Conservation (phyloP, 2,329 filamentous ascomycete genomes). For the Dactylonectria macrodidyma region DNA sequence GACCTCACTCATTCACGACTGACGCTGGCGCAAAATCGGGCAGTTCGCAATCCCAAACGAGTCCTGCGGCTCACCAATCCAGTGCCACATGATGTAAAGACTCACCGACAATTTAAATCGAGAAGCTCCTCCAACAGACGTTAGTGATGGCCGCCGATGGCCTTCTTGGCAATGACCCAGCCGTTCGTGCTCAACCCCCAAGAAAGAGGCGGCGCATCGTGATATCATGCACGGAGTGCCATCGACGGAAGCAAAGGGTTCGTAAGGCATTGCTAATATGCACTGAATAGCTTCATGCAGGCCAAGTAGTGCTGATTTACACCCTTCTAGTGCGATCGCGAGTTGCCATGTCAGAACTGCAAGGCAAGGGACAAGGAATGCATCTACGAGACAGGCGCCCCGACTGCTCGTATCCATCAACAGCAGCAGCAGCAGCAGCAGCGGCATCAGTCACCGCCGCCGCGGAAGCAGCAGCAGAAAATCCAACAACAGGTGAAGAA, state of each 20-base stretch:
- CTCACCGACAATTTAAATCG: background rate
- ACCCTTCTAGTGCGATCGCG: constrained; percentile 68
- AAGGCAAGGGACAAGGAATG: constrained; percentile 72
- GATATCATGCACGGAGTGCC: constrained; percentile 76
- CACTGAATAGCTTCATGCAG: background rate
- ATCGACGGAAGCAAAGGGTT: constrained; percentile 75
- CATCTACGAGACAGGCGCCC: constrained; percentile 68
- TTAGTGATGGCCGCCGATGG: constrained; percentile 27
- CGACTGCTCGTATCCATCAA: constrained; percentile 56
- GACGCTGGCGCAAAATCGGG: background rate
- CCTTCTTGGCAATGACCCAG: constrained; percentile 21
- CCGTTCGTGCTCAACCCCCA: constrained; percentile 53
- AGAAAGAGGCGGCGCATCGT: constrained; percentile 73
- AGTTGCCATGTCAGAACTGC: constrained; percentile 73
- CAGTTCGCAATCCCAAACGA: background rate
- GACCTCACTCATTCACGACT: constrained; percentile 17
- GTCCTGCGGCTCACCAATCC: background rate
- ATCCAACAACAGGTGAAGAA: constrained; percentile 16
- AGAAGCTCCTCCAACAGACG: background rate
- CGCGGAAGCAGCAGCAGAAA: constrained; percentile 12
- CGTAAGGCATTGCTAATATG: constrained; percentile 6
- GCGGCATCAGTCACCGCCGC: background rate
- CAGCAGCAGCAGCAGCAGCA: constrained; percentile 19
- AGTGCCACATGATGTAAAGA: background rate
- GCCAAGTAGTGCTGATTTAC: constrained; percentile 18